Percentiles rank a stretch among this genome's conserved stretches.
Conservation (phyloP, 768 basidiomycete genomes). For the Gyrodon lividus region DNA sequence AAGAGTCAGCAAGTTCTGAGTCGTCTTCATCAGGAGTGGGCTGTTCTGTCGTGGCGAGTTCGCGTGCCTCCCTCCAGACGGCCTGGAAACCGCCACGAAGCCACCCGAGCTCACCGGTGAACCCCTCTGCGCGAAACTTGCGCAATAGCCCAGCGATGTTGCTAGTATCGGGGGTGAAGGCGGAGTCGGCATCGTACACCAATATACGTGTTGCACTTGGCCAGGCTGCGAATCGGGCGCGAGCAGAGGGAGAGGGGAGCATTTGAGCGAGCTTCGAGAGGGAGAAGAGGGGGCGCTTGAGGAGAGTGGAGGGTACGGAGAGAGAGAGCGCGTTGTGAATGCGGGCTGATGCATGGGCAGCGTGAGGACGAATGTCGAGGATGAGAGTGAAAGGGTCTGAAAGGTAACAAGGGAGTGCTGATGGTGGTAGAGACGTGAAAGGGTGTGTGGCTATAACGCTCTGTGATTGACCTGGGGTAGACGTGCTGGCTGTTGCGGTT, state of each 20-base stretch:
- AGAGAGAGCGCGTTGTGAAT: constrained; percentile 74
- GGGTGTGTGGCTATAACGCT: constrained; percentile 9
- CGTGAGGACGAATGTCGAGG: constrained; percentile 87
- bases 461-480: background rate
- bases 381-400: constrained; percentile 51
- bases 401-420: constrained; percentile 32
- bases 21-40: constrained; percentile 52
- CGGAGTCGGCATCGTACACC: constrained; percentile 84
- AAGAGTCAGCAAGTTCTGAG: constrained; percentile 33
- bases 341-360: constrained; percentile 64
- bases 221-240: constrained; percentile 62
- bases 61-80: constrained; percentile 52
- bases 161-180: constrained; percentile 54
- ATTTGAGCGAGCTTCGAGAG: constrained; percentile 74
- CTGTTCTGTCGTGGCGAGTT: constrained; percentile 51
- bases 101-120: constrained; percentile 67
- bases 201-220: constrained; percentile 59
- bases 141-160: constrained; percentile 72
- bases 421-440: constrained; percentile 28
- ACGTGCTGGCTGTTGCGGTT: background rate
- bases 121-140: constrained; percentile 68
- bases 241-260: constrained; percentile 63
- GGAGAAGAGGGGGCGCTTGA: constrained; percentile 87
- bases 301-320: constrained; percentile 90
- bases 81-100: constrained; percentile 81